Evolutionary conservation across 495 filamentous ascomycete species (phyloP).

Genomic region (Aspergillus ellipticus): DNA sequence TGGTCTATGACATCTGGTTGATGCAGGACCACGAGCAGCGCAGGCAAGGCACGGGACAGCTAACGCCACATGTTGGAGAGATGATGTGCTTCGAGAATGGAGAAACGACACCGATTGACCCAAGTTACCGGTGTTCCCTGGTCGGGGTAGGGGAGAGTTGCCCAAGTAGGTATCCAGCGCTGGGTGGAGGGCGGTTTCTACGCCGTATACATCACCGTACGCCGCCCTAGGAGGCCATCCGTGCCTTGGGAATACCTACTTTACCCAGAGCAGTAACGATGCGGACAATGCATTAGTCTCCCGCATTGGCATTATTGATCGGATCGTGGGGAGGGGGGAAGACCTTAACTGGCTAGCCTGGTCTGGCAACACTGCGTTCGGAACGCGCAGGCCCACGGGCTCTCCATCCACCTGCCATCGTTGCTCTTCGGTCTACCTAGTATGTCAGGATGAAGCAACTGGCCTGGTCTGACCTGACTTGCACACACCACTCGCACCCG

Average conservation of each 20-base stretch:
- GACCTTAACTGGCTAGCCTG: not conserved
- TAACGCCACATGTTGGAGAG: constrained; percentile 8
- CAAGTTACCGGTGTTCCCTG: not conserved
- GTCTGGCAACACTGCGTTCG: not conserved
- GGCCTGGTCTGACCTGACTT: not conserved
- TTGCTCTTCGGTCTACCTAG: not conserved
- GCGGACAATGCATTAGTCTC: constrained; percentile 6
- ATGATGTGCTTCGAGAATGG: constrained; percentile 5
- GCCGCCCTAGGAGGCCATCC: not conserved
- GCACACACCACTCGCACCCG: not conserved
- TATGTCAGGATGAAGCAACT: constrained; percentile 2
- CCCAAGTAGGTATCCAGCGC: not conserved
- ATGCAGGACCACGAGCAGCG: not conserved
- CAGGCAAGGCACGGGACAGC: not conserved
- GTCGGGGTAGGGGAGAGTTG: not conserved
- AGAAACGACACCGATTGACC: not conserved
- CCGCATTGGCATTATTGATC: not conserved
- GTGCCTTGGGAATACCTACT: too few relatives aligned
- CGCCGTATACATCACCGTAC: not conserved
- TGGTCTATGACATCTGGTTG: constrained; percentile 13
- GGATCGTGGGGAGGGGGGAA: not conserved
- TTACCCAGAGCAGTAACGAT: not conserved
- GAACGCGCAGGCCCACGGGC: not conserved
- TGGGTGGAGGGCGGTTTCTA: too few relatives aligned
- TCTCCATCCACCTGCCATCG: not conserved